Base-by-base conservation (phyloP, 2,329 filamentous ascomycete species). In the Sclerotinia nivalis region DNA sequence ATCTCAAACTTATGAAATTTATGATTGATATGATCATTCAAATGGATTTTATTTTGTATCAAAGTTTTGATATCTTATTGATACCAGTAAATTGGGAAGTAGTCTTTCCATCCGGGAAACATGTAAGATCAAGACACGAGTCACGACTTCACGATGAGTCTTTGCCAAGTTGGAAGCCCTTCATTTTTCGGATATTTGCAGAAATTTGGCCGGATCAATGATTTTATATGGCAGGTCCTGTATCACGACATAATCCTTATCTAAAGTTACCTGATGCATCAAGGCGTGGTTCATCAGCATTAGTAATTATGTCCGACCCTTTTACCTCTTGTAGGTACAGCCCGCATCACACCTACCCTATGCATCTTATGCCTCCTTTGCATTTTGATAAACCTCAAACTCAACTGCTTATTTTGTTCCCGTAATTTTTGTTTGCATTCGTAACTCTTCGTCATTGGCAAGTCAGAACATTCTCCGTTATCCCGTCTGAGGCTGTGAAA, bases 401-500 rank as follows among this genome's bases (percentile, higher is more conserved):
- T 52, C 15, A 40, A 28, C 61, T 40, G 45, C 47, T 64, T 28
- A 50, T 52, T 40, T 52, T 13, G 43, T 25, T 50, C 31, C 45
- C 31, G 47, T 25, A 22, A 40, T 52, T 64, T 25, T 37, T 37
- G 37, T 25, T 28, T 65, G 47, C 34, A 40, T 54, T 52, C 61
- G 31, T 52, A 37, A 40, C n/a, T 52, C 20, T 43, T 52, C 61
- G 31, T 43, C 61, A 28, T 52, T 65, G 47, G 47, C 31, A 25
- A 18, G 20, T 64, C 45, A 28, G 37, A 50, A 62, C 31, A 50
- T 40, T 49, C 61, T 64, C 47, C 60, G 47, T 37, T 10, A 12
- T 64, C 47, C 61, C 47, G 61, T 52, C 31, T 52, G 61, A 65
- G 61, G 61, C 61, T 65, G 60, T 37, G 22, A 50, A 50, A 50